A percentile compares a stretch with the other conserved stretches of the same genome.
phyloP scores from a whole-genome alignment of 441 rosid species.

The Gossypium schwendimanii region DNA sequence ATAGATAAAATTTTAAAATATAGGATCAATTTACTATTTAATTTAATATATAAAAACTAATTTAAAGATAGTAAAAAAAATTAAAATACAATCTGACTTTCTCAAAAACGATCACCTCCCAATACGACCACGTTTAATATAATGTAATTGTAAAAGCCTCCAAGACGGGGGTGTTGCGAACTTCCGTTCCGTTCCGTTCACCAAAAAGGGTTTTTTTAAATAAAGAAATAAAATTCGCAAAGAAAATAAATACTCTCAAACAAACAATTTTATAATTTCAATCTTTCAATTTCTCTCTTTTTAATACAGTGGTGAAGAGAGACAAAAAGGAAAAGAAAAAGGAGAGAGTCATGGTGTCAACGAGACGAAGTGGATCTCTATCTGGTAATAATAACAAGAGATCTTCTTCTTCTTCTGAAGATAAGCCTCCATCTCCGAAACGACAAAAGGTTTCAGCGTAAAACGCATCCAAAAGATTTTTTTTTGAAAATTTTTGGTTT shows the following conservation, averaged over 20 bases:
- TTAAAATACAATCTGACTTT: no score
- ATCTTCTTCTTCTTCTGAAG: constrained; percentile 69
- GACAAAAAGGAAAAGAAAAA: constrained; percentile 4
- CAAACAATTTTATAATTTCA: not conserved
- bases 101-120: no score
- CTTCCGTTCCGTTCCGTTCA: not conserved
- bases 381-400: constrained; percentile 55
- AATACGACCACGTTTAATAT: no score
- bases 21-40: no score
- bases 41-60: no score
- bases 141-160: no score
- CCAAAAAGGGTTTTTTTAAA: not conserved
- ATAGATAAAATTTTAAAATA: no score
- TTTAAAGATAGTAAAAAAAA: no score
- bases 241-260: not conserved
- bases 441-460: constrained; percentile 48
- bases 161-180: no score
- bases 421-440: constrained; percentile 64
- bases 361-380: constrained; percentile 81
- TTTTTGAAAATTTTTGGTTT: not conserved
- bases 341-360: constrained; percentile 66
- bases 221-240: not conserved
- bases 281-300: not conserved
- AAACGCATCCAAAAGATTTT: not conserved
- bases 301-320: constrained; percentile 14